Evolutionary conservation across 2,329 filamentous ascomycete species (phyloP).

Genomic region (Fusarium succisae): DNA sequence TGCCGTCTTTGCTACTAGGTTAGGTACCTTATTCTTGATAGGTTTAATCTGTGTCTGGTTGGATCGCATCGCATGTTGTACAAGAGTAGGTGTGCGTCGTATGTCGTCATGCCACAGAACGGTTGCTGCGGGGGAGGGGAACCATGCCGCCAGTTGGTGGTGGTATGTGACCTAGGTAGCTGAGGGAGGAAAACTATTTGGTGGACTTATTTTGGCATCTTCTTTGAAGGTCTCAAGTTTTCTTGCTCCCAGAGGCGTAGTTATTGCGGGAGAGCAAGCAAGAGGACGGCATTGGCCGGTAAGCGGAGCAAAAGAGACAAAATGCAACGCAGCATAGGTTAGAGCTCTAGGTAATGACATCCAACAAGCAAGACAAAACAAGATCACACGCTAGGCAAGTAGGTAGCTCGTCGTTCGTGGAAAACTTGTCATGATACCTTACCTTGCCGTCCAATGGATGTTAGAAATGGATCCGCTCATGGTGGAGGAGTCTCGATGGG

Average conservation of each 20-base stretch:
- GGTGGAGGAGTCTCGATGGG: conserved; percentile 2
- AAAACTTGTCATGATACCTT: conserved; percentile 33
- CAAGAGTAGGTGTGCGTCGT: conserved; percentile 24
- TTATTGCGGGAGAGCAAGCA: conserved; percentile 4
- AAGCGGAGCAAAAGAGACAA: conserved; percentile 7
- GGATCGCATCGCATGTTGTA: conserved; percentile 1
- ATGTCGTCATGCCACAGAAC: conserved; percentile 41
- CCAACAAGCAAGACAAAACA: background rate
- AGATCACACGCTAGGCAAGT: background rate
- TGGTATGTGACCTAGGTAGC: conserved; percentile 16
- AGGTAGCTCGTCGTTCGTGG: background rate
- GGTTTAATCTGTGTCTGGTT: background rate
- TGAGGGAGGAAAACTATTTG: background rate
- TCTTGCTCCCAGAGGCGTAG: background rate
- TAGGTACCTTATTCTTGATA: background rate
- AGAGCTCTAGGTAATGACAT: background rate
- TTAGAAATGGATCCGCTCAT: background rate
- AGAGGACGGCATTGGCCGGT: conserved; percentile 19
- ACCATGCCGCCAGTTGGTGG: conserved; percentile 23
- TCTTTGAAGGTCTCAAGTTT: background rate
- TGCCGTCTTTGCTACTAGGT: background rate
- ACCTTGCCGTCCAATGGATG: background rate
- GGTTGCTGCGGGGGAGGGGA: conserved; percentile 29
- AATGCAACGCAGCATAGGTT: conserved; percentile 7
- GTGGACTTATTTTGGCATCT: background rate